Evolutionary conservation across 768 basidiomycete genomes (phyloP).

Genomic region (Tephrocybe sp.): DNA sequence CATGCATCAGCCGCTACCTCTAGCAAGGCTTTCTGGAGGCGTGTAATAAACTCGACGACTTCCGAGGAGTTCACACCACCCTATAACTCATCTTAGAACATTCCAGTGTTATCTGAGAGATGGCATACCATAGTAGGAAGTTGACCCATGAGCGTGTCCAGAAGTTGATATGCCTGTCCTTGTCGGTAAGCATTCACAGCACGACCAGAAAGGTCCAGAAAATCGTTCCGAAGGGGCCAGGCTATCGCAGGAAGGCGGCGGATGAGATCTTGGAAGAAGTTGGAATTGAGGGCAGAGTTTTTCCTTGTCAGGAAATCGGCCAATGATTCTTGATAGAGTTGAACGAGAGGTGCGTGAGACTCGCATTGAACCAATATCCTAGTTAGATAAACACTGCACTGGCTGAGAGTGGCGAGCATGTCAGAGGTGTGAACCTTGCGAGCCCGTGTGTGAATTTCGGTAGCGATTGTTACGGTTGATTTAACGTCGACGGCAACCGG

Average conservation of each 20-base stretch:
- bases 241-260: constrained; percentile 61
- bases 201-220: constrained; percentile 56
- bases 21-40: constrained; percentile 49
- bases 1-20: constrained; percentile 49
- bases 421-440: constrained; percentile 64
- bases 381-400: constrained; percentile 70
- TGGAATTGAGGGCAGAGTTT: constrained; percentile 67
- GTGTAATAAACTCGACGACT: constrained; percentile 47
- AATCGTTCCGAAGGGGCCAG: constrained; percentile 61
- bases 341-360: constrained; percentile 43
- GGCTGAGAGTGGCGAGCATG: constrained; percentile 61
- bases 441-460: constrained; percentile 71
- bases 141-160: constrained; percentile 62
- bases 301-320: constrained; percentile 80
- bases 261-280: constrained; percentile 80
- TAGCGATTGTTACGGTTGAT: constrained; percentile 46
- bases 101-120: background rate
- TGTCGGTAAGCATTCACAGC: constrained; percentile 79
- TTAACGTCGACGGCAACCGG: constrained; percentile 49
- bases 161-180: constrained; percentile 70
- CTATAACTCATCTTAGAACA: constrained; percentile 12
- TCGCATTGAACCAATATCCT: constrained; percentile 46
- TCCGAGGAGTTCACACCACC: constrained; percentile 34
- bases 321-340: constrained; percentile 66
- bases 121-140: constrained; percentile 47